These are phyloP conservation scores for Exophiala sp. DNA, from an alignment of 2,329 filamentous ascomycete species.

Conservation along the genomic window DNA sequence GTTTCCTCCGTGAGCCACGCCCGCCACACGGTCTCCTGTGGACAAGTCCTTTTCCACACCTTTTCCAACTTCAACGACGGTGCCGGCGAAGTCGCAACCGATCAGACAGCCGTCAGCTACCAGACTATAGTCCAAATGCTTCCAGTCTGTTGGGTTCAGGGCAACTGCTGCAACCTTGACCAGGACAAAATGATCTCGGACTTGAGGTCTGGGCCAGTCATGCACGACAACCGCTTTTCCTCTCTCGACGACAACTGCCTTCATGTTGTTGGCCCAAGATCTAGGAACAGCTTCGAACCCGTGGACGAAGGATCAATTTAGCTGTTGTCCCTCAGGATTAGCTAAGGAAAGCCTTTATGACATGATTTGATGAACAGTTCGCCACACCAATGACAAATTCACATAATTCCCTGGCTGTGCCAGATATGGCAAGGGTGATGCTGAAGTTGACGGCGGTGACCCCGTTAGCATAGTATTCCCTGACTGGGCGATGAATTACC, in stretches of 20 bases:
- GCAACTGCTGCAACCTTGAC: constrained; percentile 5
- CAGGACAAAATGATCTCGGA: constrained; percentile 39
- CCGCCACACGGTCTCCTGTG: constrained; percentile 38
- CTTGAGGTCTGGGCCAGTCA: background rate
- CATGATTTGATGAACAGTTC: background rate
- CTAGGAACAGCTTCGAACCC: background rate
- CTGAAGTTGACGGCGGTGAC: background rate
- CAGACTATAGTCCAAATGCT: constrained; percentile 38
- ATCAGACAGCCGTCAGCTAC: constrained; percentile 37
- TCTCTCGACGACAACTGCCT: background rate
- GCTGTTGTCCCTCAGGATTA: background rate
- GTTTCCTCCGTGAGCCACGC: constrained; percentile 35
- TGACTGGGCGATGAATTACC: background rate
- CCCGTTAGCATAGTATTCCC: background rate
- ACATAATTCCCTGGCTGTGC: background rate
- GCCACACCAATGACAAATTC: background rate
- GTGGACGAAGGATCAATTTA: background rate
- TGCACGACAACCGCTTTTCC: background rate
- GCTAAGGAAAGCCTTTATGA: background rate
- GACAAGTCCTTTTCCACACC: constrained; percentile 20
- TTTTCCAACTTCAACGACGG: constrained; percentile 27
- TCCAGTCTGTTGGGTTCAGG: constrained; percentile 56
- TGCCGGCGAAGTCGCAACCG: constrained; percentile 35
- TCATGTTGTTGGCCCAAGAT: background rate
- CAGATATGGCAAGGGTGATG: background rate